Evolutionary conservation across 1,139 yeast species (phyloP), one percentile per base, ranked within the genome.

Genomic region (Candida pseudoviswanathii): DNA sequence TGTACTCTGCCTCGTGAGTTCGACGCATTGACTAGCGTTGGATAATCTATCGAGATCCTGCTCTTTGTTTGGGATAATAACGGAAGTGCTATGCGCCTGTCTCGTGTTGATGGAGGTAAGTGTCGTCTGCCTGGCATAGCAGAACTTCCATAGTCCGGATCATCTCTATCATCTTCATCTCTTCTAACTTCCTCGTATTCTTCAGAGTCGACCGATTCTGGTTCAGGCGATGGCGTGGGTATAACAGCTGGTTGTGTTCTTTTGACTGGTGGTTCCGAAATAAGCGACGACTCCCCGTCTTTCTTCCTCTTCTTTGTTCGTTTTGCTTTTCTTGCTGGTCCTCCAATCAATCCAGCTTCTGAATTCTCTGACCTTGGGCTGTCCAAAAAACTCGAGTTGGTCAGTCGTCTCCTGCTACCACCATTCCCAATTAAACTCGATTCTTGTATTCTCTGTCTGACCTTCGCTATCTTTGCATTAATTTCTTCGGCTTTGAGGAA

Each of bases 11-110:
- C 37, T 32, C 27, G 39, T 6, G 10, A 31, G 7, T 21, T 47
- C 38, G 26, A 31, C 32, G 44, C 31, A 32, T 47, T 49, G n/a
- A 25, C 37, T 24, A 52, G 34, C 10, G 47, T 46, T 21, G 51
- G 49, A 29, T 45, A 50, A 37, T 47, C 45, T 11, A 50, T 41
- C 3, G 45, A 32, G 22, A 46, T 29, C 22, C 45, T 44, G 9
- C 39, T 45, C 21, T 34, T 34, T 11, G 10, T 24, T 27, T 25
- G 31, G 6, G 26, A 21, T 31, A 32, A 31, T 41, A 41, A 41
- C 25, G 44, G 44, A 5, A 41, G 37, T 32, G 37, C 37, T 24
- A 10, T 30, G 22, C 37, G 21, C 9, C 21, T 34, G 22, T 30
- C 30, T 5, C 34, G 11, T 40, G 33, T 24, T 32, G 46, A 27